phyloP scores from a whole-genome alignment of 306 rosid genomes.

The Hippophae rhamnoides region DNA sequence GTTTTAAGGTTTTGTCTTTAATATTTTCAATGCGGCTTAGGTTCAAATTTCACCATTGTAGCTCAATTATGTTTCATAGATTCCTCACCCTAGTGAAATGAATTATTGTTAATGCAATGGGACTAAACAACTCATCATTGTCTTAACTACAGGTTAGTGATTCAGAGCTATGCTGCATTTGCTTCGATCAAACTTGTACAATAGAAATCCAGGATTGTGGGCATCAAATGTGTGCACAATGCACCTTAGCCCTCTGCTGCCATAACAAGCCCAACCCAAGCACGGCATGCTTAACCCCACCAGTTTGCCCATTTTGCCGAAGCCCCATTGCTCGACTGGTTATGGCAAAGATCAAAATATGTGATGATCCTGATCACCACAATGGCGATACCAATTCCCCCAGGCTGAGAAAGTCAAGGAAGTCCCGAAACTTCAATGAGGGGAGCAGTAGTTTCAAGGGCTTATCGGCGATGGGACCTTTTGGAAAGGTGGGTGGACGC shows the following conservation, averaged over 20 bases:
- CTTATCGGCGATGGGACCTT: slow-evolving; percentile 47
- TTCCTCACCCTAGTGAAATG: neutral
- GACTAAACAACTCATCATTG: slow-evolving; percentile 9
- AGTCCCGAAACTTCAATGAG: slow-evolving; percentile 51
- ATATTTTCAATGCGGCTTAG: neutral
- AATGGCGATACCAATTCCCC: slow-evolving; percentile 36
- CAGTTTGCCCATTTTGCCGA: slow-evolving; percentile 92
- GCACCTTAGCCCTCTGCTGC: slow-evolving; percentile 89
- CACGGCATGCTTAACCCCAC: slow-evolving; percentile 54
- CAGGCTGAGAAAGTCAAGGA: slow-evolving; percentile 54
- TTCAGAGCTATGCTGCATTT: slow-evolving; percentile 76
- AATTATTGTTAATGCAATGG: slow-evolving; percentile 4
- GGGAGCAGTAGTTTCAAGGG: slow-evolving; percentile 86
- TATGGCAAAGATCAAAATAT: slow-evolving; percentile 41
- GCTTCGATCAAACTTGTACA: slow-evolving; percentile 86
- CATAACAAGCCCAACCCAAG: slow-evolving; percentile 79
- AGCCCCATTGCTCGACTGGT: slow-evolving; percentile 50
- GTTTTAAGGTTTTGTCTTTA: neutral
- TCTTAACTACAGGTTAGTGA: slow-evolving; percentile 63
- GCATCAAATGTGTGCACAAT: slow-evolving; percentile 95
- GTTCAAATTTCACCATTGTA: neutral
- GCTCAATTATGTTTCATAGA: neutral
- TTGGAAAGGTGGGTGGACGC: slow-evolving; percentile 62
- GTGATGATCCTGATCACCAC: slow-evolving; percentile 41
- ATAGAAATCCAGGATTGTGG: slow-evolving; percentile 83